Percentiles rank a stretch among this genome's conserved stretches.
These are phyloP conservation scores for Candida arabinofermentans DNA, from an alignment of 805 yeast species.

Conservation along the genomic window DNA sequence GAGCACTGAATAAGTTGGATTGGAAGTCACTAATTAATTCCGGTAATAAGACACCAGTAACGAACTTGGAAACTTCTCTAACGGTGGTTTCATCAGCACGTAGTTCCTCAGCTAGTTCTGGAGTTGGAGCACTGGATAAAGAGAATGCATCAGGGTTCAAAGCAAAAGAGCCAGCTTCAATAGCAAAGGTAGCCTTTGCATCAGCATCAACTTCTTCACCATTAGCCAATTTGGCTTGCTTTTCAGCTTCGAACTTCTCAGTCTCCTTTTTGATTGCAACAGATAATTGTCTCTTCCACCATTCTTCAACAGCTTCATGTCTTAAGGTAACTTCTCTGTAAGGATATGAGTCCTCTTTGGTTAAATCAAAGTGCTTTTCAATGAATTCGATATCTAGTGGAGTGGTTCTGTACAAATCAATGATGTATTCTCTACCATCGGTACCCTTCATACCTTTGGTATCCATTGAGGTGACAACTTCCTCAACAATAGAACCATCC, in stretches of 20 bases:
- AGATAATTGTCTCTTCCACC: slow-evolving; percentile 75
- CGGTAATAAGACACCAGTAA: slow-evolving; percentile 57
- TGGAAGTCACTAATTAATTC: slow-evolving; percentile 55
- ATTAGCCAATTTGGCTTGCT: slow-evolving; percentile 9
- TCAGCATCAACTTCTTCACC: slow-evolving; percentile 30
- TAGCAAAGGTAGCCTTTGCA: slow-evolving; percentile 44
- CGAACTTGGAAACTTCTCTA: slow-evolving; percentile 62
- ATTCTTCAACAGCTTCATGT: slow-evolving; percentile 84
- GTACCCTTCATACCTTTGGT: slow-evolving; percentile 83
- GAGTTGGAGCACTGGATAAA: slow-evolving; percentile 37
- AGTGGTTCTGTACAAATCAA: slow-evolving; percentile 79
- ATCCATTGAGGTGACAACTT: slow-evolving; percentile 66
- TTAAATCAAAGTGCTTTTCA: slow-evolving; percentile 48
- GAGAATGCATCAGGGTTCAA: slow-evolving; percentile 80
- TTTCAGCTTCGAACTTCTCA: slow-evolving; percentile 34
- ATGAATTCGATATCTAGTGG: slow-evolving; percentile 81
- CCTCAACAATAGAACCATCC: slow-evolving; percentile 40
- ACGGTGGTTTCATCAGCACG: slow-evolving; percentile 60
- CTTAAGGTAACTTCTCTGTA: slow-evolving; percentile 77
- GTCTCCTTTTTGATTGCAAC: slow-evolving; percentile 46
- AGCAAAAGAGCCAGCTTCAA: slow-evolving; percentile 50
- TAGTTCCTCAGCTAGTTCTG: slow-evolving; percentile 32
- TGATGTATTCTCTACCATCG: slow-evolving; percentile 78
- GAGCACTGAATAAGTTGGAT: slow-evolving; percentile 53
- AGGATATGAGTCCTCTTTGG: slow-evolving; percentile 59